Percentiles rank a stretch among this genome's conserved stretches.
These are phyloP conservation scores for Colletotrichum tropicale DNA, from an alignment of 2,329 filamentous ascomycete genomes.

Conservation along the genomic window DNA sequence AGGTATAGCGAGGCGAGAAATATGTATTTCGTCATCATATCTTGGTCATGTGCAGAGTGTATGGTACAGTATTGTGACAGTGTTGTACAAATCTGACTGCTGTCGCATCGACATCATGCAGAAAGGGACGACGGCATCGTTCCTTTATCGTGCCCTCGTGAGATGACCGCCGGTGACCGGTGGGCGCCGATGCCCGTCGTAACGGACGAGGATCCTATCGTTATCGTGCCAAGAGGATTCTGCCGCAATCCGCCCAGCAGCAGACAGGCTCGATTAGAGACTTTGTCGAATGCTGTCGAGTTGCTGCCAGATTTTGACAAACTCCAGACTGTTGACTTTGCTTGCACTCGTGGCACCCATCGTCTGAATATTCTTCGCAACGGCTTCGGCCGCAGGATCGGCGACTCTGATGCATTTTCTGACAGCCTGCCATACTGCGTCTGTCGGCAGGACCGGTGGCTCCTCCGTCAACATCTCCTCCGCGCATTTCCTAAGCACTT, in stretches of 20 bases:
- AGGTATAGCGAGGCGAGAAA: neutral
- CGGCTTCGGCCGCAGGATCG: constrained; percentile 51
- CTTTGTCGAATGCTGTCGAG: constrained; percentile 19
- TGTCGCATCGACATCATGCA: neutral
- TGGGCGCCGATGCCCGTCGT: neutral
- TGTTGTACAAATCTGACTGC: neutral
- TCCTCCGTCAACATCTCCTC: constrained; percentile 64
- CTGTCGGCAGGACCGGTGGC: constrained; percentile 50
- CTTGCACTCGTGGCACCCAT: neutral
- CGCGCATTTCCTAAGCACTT: constrained; percentile 57
- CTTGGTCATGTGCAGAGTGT: neutral
- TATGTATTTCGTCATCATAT: neutral
- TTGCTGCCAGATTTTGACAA: constrained; percentile 26
- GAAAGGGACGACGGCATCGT: neutral
- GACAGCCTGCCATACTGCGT: constrained; percentile 49
- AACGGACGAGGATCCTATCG: neutral
- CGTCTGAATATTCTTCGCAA: constrained; percentile 24
- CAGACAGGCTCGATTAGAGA: neutral
- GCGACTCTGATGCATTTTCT: constrained; percentile 59
- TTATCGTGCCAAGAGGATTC: neutral
- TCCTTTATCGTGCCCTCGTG: neutral
- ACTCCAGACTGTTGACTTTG: constrained; percentile 28
- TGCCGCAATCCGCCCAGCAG: neutral
- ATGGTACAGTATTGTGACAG: neutral
- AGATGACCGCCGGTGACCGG: neutral